Conservation (phyloP, 208 protist species). For the Phytomonas francai region DNA sequence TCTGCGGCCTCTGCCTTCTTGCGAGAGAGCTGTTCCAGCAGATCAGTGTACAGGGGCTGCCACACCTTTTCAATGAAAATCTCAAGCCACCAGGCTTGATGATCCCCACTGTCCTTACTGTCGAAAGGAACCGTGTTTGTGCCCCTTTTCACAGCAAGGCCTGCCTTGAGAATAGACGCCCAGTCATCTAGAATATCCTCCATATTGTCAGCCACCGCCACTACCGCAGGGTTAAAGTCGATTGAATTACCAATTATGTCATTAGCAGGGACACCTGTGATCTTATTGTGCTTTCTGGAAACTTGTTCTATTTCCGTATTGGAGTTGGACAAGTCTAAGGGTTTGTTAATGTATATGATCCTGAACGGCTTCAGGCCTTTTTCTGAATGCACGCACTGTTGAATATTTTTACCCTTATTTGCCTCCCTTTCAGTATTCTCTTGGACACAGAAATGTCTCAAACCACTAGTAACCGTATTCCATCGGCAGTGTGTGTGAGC, state of each 20-base stretch:
- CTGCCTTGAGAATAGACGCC: conserved; percentile 7
- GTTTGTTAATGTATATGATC: conserved; percentile 33
- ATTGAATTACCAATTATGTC: neutral
- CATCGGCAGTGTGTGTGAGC: conserved; percentile 18
- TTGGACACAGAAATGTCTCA: conserved; percentile 38
- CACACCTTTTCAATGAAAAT: conserved; percentile 2
- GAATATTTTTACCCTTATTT: conserved; percentile 21
- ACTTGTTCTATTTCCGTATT: neutral
- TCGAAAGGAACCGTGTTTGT: neutral
- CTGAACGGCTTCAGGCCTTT: conserved; percentile 23
- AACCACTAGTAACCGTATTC: conserved; percentile 26
- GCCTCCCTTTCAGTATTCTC: conserved; percentile 24
- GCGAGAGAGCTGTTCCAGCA: neutral
- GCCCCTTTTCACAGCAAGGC: neutral
- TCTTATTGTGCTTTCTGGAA: neutral
- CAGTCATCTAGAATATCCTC: conserved; percentile 21
- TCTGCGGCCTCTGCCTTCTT: neutral
- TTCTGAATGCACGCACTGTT: conserved; percentile 14
- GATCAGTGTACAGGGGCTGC: conserved; percentile 5
- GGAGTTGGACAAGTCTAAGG: neutral
- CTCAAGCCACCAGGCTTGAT: neutral
- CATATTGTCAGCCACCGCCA: conserved; percentile 19
- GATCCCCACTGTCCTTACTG: neutral
- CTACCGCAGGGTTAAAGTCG: conserved; percentile 12
- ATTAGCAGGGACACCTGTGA: neutral